These are phyloP conservation scores for Cryptococcus sp. DNA, from an alignment of 1,284 basidiomycete genomes.

Conservation along the genomic window DNA sequence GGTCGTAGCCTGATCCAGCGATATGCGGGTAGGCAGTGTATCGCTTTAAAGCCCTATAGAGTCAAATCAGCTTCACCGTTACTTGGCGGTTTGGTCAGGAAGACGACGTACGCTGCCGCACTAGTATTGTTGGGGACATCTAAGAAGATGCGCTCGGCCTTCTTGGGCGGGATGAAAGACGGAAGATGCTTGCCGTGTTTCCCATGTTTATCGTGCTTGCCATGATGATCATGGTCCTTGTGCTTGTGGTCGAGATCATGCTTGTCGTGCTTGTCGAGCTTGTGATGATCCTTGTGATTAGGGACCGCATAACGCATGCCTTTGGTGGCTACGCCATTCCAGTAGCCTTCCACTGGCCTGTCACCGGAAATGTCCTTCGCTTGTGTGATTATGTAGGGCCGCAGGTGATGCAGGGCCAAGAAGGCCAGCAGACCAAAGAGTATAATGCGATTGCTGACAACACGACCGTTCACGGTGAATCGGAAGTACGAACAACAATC, in stretches of 20 bases:
- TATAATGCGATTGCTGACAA: neutral
- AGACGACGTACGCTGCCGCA: conserved; percentile 37
- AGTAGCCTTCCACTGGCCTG: conserved; percentile 15
- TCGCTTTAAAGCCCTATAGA: conserved; percentile 33
- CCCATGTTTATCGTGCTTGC: conserved; percentile 2
- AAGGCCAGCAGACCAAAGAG: neutral
- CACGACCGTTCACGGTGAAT: neutral
- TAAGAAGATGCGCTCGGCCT: conserved; percentile 50
- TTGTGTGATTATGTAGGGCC: neutral
- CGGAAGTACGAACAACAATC: neutral
- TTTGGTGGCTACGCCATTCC: conserved; percentile 19
- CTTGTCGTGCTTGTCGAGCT: conserved; percentile 12
- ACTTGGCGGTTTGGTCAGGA: neutral
- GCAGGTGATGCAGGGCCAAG: neutral
- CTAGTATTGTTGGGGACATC: conserved; percentile 46
- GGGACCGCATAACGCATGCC: conserved; percentile 21
- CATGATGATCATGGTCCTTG: conserved; percentile 13
- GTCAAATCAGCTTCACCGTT: conserved; percentile 5
- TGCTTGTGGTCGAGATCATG: conserved; percentile 18
- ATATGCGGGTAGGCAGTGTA: conserved; percentile 49
- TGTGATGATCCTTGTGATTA: conserved; percentile 3
- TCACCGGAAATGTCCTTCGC: no score
- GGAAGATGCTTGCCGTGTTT: neutral
- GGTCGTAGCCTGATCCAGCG: conserved; percentile 51
- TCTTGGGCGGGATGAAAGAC: conserved; percentile 31